Evolutionary conservation across 2,329 filamentous ascomycete genomes (phyloP).

Genomic region (Pseudocercospora crystallina): DNA sequence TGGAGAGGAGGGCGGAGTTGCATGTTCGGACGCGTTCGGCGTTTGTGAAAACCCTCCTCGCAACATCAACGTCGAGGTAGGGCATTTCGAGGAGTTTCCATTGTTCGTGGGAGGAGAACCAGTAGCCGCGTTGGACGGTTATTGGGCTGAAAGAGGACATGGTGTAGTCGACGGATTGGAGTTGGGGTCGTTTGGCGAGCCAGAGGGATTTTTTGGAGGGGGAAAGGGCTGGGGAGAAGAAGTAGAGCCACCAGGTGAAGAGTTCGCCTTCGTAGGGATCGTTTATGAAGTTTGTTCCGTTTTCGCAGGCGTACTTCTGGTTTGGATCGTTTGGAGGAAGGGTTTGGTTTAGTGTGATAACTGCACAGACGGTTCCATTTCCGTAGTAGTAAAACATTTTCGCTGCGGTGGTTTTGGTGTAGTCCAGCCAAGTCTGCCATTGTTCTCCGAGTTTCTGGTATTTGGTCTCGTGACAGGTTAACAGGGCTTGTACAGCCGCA

Average conservation of each 20-base stretch:
- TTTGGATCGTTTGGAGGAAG: constrained; percentile 31
- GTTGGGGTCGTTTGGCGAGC: constrained; percentile 41
- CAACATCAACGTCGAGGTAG: constrained; percentile 44
- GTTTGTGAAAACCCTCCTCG: constrained; percentile 43
- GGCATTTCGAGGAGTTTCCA: constrained; percentile 48
- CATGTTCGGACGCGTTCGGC: constrained; percentile 45
- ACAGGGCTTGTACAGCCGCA: constrained; percentile 40
- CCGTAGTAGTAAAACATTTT: constrained; percentile 40
- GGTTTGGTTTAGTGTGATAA: constrained; percentile 40
- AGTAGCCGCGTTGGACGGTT: constrained; percentile 45
- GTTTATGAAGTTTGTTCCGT: constrained; percentile 36
- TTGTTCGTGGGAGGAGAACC: constrained; percentile 45
- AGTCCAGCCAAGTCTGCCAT: constrained; percentile 46
- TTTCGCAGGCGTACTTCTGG: constrained; percentile 41
- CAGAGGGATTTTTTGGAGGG: constrained; percentile 37
- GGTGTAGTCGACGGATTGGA: constrained; percentile 41
- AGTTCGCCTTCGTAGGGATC: constrained; percentile 49
- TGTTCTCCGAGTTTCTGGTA: constrained; percentile 34
- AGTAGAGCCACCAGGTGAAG: constrained; percentile 43
- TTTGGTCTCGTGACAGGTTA: constrained; percentile 27
- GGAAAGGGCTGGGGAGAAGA: constrained; percentile 37
- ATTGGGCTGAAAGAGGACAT: constrained; percentile 41
- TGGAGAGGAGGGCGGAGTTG: constrained; percentile 41
- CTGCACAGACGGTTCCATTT: constrained; percentile 43
- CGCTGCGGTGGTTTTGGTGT: constrained; percentile 40